Conservation (phyloP, 148 eudicot species). For the Limonium bicolor region DNA sequence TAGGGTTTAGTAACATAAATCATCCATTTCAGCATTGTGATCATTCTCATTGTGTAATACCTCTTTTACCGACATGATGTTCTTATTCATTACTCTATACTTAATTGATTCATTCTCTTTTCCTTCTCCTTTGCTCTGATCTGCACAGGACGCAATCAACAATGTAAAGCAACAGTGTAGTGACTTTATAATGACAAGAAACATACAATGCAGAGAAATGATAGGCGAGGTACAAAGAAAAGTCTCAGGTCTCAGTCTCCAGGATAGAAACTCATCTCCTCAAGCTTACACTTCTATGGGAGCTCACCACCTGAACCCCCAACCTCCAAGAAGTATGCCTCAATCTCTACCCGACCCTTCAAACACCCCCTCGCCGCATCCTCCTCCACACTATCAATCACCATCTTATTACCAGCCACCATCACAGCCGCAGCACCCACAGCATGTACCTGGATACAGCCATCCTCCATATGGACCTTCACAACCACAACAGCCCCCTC, state of each 20-base stretch:
- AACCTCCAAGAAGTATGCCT: slow-evolving; percentile 35
- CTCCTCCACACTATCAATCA: slow-evolving; percentile 31
- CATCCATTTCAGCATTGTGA: too few species aligned
- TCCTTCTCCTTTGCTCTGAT: too few species aligned
- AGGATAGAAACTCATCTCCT: slow-evolving; percentile 36
- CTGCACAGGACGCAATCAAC: slow-evolving; percentile 78
- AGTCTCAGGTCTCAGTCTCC: slow-evolving; percentile 75
- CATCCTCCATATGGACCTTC: slow-evolving; percentile 8
- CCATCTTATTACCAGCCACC: slow-evolving; percentile 39
- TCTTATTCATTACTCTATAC: too few species aligned
- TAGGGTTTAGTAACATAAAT: too few species aligned
- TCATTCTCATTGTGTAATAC: too few species aligned
- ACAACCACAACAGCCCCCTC: slow-evolving; percentile 1
- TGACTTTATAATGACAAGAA: slow-evolving; percentile 92
- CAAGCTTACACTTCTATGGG: slow-evolving; percentile 55
- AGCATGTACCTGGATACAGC: slow-evolving; percentile 4
- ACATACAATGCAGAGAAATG: slow-evolving; percentile 93
- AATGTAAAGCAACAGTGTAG: slow-evolving; percentile 85
- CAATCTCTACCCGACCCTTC: slow-evolving; percentile 30
- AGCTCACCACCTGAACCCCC: slow-evolving; percentile 41
- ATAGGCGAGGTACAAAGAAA: slow-evolving; percentile 79
- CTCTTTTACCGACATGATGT: too few species aligned
- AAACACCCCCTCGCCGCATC: slow-evolving; percentile 22
- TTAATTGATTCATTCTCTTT: too few species aligned
- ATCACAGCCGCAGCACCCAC: slow-evolving; percentile 4